Evolutionary conservation across 805 yeast species (phyloP).

Genomic region (Zygosaccharomyces kombuchaensis): DNA sequence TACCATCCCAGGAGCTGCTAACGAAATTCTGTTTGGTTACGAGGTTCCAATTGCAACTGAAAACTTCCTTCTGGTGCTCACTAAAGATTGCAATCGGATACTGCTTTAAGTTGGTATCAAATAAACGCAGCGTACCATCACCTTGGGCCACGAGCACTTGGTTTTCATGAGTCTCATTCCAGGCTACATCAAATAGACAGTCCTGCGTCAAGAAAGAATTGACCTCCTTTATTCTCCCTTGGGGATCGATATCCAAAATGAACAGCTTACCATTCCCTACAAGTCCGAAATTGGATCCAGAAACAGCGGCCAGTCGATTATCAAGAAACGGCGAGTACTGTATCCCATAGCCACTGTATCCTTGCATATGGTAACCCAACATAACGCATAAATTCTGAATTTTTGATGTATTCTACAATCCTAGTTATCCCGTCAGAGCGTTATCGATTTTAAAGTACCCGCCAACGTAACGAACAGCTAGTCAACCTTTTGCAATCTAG

Average conservation of each 20-base stretch:
- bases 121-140: slow-evolving; percentile 81
- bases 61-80: slow-evolving; percentile 76
- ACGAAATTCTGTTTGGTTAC: slow-evolving; percentile 65
- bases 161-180: slow-evolving; percentile 90
- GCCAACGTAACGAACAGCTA: neutral
- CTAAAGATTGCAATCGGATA: slow-evolving; percentile 71
- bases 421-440: neutral
- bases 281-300: slow-evolving; percentile 88
- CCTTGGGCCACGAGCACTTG: slow-evolving; percentile 82
- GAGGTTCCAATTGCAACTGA: slow-evolving; percentile 68
- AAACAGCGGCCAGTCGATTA: slow-evolving; percentile 81
- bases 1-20: slow-evolving; percentile 90
- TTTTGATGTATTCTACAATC: neutral
- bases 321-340: slow-evolving; percentile 91
- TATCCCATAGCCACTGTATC: slow-evolving; percentile 82
- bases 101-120: slow-evolving; percentile 62
- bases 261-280: slow-evolving; percentile 89
- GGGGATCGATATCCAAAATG: slow-evolving; percentile 60
- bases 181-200: slow-evolving; percentile 78
- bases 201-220: slow-evolving; percentile 84
- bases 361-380: slow-evolving; percentile 70
- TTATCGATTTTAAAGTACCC: neutral
- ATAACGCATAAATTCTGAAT: slow-evolving; percentile 34
- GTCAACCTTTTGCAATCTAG: too few relatives aligned
- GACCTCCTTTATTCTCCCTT: slow-evolving; percentile 56